Conservation (phyloP, 805 yeast genomes). For the Sugiyamaella mastotermitis region DNA sequence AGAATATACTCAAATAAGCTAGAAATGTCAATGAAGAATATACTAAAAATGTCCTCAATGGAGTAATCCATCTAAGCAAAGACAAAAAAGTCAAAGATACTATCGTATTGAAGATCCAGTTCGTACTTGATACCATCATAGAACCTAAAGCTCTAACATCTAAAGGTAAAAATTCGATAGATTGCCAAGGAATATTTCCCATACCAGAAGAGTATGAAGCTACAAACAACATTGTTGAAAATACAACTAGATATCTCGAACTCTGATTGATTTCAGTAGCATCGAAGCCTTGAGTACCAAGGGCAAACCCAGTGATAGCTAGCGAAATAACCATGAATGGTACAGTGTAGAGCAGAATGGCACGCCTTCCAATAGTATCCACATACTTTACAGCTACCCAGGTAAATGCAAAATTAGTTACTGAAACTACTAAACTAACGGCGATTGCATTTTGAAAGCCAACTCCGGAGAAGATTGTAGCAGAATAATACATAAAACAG, state of each 20-base stretch:
- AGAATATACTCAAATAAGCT: conserved; percentile 67
- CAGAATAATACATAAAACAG: conserved; percentile 90
- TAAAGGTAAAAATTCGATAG: conserved; percentile 90
- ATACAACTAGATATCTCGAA: conserved; percentile 48
- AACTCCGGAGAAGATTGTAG: conserved; percentile 83
- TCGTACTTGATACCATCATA: conserved; percentile 83
- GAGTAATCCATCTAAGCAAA: conserved; percentile 83
- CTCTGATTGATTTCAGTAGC: background rate
- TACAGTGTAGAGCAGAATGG: conserved; percentile 66
- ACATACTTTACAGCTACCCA: conserved; percentile 77
- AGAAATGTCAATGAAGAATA: conserved; percentile 75
- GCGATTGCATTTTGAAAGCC: conserved; percentile 87
- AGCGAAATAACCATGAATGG: conserved; percentile 80
- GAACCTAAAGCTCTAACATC: conserved; percentile 88
- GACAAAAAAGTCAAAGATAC: conserved; percentile 89
- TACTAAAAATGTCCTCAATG: conserved; percentile 88
- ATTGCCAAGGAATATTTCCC: conserved; percentile 99
- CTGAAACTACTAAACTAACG: conserved; percentile 80
- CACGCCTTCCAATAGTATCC: conserved; percentile 84
- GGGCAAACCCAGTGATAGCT: conserved; percentile 78
- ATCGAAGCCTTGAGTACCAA: conserved; percentile 34
- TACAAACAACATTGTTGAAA: conserved; percentile 79
- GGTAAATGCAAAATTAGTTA: conserved; percentile 88
- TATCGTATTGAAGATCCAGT: conserved; percentile 91
- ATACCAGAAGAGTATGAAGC: conserved; percentile 91